These are phyloP conservation scores for Cladosporium phlei DNA, from an alignment of 2,329 filamentous ascomycete species.

Conservation along the genomic window DNA sequence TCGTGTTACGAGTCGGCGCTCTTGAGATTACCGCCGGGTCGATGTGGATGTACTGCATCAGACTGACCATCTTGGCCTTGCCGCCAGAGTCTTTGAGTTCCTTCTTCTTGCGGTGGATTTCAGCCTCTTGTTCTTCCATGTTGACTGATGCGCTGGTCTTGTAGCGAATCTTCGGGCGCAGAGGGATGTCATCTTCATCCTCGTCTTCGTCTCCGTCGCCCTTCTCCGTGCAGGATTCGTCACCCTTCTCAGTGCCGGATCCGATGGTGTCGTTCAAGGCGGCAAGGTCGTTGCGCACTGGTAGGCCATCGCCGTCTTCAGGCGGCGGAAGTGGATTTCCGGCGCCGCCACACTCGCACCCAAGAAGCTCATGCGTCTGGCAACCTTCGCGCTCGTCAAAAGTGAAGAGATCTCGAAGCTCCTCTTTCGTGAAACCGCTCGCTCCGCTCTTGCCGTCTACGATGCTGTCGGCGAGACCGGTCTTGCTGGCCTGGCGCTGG, in stretches of 20 bases:
- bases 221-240: constrained; percentile 17
- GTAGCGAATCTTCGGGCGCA: constrained; percentile 3
- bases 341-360: constrained; percentile 57
- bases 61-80: constrained; percentile 43
- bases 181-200: constrained; percentile 20
- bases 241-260: constrained; percentile 23
- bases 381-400: constrained; percentile 58
- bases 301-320: constrained; percentile 23
- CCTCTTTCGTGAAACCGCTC: constrained; percentile 60
- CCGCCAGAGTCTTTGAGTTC: constrained; percentile 28
- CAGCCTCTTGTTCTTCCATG: constrained; percentile 42
- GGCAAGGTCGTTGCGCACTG: constrained; percentile 24
- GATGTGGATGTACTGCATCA: constrained; percentile 54
- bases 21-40: constrained; percentile 38
- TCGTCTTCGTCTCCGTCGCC: constrained; percentile 23
- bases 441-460: constrained; percentile 61
- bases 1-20: constrained; percentile 27
- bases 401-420: constrained; percentile 62
- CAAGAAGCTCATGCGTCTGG: constrained; percentile 64
- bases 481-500: constrained; percentile 67
- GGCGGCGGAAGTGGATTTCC: constrained; percentile 35
- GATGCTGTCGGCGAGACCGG: constrained; percentile 64
- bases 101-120: constrained; percentile 27
- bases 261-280: constrained; percentile 15
- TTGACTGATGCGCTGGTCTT: constrained; percentile 35